Base-by-base conservation (phyloP, 345 rosid species). In the Turritis glabra region DNA sequence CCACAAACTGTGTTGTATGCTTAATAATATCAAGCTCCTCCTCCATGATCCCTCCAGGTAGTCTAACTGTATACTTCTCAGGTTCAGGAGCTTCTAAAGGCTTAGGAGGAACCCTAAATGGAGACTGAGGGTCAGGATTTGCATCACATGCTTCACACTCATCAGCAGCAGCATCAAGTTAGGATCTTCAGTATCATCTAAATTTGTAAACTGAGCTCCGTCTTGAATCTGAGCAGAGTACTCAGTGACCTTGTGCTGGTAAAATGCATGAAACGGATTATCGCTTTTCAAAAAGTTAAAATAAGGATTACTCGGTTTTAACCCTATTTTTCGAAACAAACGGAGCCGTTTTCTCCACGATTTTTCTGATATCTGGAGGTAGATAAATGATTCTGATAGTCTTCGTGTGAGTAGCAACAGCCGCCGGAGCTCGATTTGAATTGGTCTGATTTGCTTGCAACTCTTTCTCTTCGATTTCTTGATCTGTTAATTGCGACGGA, bases 321-420 rank as follows among this genome's bases (percentile, higher is more conserved):
- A 92, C 86, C 85, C 87, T 87, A 48, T 87, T 86, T 48, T 84
- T 88, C 3, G 91, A 81, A 21, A 90, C 97, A 65, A 87, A 90
- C 78, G 82, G 88, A 2, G 94, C 85, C 10, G 48, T 44, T 44
- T 2, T 44, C 21, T 44, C 48, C 0, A n/a, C 21, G 9, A 44
- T 44, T 2, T 2, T 3, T 43, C 7, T n/a, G 18, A n/a, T 44
- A 0, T n/a, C 48, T 1, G 91, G 91, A 52, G 98, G 98, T 14
- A 94, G 98, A 61, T 92, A 85, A 47, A 92, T 88, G 30, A 92
- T 92, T 52, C 98, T 96, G 8, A 92, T 88, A n/a, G 94, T 72
- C 72, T 78, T 84, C 0, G 97, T 87, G 80, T 92, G 97, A 38
- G 91, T 90, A 1, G 96, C 89, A 33, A 90, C 84, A 3, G 92